Evolutionary conservation across 306 rosid genomes (phyloP).

Genomic region (Quercus wislizeni): DNA sequence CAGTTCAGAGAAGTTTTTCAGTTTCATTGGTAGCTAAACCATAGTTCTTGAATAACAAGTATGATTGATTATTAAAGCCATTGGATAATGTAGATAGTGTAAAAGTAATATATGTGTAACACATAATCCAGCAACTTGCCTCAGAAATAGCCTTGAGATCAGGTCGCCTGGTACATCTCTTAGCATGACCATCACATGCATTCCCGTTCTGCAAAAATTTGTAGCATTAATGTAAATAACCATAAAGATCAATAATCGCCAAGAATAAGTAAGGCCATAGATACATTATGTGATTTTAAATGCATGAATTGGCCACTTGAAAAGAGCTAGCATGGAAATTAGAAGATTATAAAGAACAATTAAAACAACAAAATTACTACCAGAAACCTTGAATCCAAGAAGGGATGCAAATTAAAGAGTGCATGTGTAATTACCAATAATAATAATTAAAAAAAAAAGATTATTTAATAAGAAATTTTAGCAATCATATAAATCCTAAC

Average conservation of each 20-base stretch:
- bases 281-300: not conserved
- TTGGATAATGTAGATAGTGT: too few species aligned
- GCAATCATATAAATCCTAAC: not conserved
- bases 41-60: not conserved
- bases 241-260: too few species aligned
- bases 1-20: not conserved
- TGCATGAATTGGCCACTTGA: not conserved
- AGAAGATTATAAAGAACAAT: not conserved
- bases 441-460: not conserved
- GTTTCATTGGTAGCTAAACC: not conserved
- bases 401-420: not conserved
- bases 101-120: not conserved
- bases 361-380: not conserved
- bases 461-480: not conserved
- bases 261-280: too few species aligned
- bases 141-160: constrained; percentile 33
- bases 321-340: not conserved
- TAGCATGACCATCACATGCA: constrained; percentile 5
- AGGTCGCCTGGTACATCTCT: constrained; percentile 14
- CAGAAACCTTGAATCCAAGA: too few species aligned
- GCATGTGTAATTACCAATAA: too few species aligned
- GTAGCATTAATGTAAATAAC: not conserved
- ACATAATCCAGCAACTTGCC: constrained; percentile 22
- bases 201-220: constrained; percentile 21
- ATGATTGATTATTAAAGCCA: too few species aligned